Evolutionary conservation across 202 grass and related monocot genomes (phyloP), one percentile per base, ranked within the genome.

Genomic region (Musa balbisiana): DNA sequence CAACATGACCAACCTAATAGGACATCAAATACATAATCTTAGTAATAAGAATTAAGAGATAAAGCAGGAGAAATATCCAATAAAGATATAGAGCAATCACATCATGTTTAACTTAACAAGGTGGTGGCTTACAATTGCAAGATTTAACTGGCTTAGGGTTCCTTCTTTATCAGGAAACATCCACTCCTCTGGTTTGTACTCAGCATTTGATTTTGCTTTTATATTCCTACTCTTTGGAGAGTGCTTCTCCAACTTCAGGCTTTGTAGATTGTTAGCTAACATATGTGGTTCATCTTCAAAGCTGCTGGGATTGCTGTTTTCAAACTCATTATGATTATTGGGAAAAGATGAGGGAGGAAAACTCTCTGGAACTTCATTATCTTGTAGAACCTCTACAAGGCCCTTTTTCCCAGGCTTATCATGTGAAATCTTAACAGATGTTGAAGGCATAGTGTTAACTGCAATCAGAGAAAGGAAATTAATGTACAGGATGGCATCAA

Each of bases 171-270:
- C 69, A 53, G 79, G 74, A 77, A 93, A 75, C 86, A 93, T 93
- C 93, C 93, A 91, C 74, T 84, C 81, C 77, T 97, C 90, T 74
- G 86, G 84, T 64, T 97, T 93, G 78, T 97, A 93, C 59, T 86
- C 73, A 55, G 73, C 81, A 83, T 81, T 69, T 78, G 49, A 64
- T 68, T 77, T 9, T 51, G 79, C 69, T 80, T 89, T 93, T 79
- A 73, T 89, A 64, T 62, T 76, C 83, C 85, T 87, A 59, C 43
- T 85, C 51, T 79, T 80, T 74, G 71, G 80, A 2, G 67, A 20
- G 53, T 89, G 80, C 62, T 78, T 92, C 67, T 87, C 86, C 66
- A 91, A 87, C 80, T 83, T 97, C 80, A 91, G 84, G 67, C 74
- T 73, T 2, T 82, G 80, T 62, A 93, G 24, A 68, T 91, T 75